A percentile compares a stretch with the other conserved stretches of the same genome.
phyloP scores from a whole-genome alignment of 176 grass and related monocot species.

The Avena eriantha region DNA sequence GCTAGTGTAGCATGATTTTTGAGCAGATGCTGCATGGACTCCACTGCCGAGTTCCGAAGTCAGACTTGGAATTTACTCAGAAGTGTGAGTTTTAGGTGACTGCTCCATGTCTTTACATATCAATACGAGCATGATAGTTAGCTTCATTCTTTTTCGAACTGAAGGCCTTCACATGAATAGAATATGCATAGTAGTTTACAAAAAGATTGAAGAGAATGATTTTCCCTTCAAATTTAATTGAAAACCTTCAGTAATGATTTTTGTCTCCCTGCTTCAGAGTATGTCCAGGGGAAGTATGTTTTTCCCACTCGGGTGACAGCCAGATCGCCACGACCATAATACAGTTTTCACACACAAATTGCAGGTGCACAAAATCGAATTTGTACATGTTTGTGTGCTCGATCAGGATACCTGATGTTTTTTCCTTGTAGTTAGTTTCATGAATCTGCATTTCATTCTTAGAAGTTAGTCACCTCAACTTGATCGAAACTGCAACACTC shows the following conservation, averaged over 20 bases:
- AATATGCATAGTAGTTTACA: background rate
- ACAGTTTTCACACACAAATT: background rate
- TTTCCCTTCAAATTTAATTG: background rate
- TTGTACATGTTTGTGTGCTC: background rate
- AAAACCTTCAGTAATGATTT: background rate
- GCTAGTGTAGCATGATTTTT: background rate
- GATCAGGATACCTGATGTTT: background rate
- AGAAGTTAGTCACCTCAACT: background rate
- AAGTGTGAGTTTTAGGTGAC: background rate
- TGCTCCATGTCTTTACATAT: background rate
- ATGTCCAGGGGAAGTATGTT: background rate
- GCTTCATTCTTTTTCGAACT: conserved; percentile 35
- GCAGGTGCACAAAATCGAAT: background rate
- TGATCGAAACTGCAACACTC: background rate
- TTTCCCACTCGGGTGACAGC: background rate
- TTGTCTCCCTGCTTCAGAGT: background rate
- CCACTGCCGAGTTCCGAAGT: background rate
- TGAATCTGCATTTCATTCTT: background rate
- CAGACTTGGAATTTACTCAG: background rate
- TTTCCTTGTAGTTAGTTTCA: background rate
- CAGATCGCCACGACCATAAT: background rate
- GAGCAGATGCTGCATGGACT: background rate
- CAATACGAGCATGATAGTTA: background rate
- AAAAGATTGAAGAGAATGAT: background rate
- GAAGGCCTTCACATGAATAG: background rate